Evolutionary conservation across 2,329 filamentous ascomycete genomes (phyloP).

Genomic region (Penicillium sp.): DNA sequence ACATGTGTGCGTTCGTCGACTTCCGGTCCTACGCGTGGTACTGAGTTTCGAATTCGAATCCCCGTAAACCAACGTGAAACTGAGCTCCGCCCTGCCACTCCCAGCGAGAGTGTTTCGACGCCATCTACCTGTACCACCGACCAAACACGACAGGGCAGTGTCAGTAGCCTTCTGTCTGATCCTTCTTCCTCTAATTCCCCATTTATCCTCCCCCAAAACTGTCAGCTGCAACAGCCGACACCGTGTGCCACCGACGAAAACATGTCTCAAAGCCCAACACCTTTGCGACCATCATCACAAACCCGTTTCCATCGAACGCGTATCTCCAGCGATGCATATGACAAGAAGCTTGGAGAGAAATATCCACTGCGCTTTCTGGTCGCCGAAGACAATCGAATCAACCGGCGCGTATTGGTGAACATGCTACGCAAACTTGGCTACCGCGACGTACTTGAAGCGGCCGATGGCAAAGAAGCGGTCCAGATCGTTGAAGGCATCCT

Average conservation of each 20-base stretch:
- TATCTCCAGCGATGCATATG: constrained; percentile 39
- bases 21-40: constrained; percentile 58
- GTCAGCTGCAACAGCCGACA: constrained; percentile 28
- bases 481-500: constrained; percentile 54
- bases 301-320: constrained; percentile 25
- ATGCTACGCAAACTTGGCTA: constrained; percentile 69
- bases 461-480: constrained; percentile 67
- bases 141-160: constrained; percentile 20
- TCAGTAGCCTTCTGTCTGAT: constrained; percentile 21
- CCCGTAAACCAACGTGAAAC: constrained; percentile 53
- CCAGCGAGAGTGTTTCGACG: constrained; percentile 42
- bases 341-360: constrained; percentile 57
- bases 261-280: constrained; percentile 22
- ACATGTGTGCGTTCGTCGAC: constrained; percentile 62
- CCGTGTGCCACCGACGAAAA: constrained; percentile 28
- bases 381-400: constrained; percentile 71
- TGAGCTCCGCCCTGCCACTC: constrained; percentile 48
- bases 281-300: constrained; percentile 20
- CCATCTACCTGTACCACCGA: constrained; percentile 21
- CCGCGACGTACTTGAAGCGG: constrained; percentile 60
- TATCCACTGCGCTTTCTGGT: constrained; percentile 66
- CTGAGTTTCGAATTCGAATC: constrained; percentile 66
- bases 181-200: constrained; percentile 20
- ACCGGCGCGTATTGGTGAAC: constrained; percentile 63
- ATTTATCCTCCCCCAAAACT: constrained; percentile 24